Conservation (phyloP, 208 protist species). For the Trypanosoma conorhini region DNA sequence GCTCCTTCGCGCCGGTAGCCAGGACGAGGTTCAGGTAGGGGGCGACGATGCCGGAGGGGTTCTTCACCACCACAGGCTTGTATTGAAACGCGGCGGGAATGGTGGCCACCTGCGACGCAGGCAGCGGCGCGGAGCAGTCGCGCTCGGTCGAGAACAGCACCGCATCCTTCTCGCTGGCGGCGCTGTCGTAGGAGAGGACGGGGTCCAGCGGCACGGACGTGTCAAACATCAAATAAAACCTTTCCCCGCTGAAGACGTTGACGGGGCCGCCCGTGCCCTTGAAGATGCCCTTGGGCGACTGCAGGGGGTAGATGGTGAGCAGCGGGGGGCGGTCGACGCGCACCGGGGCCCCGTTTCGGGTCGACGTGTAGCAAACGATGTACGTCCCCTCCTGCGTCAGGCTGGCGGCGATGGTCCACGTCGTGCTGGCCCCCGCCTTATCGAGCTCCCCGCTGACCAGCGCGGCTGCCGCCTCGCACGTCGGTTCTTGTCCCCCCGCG, state of each 20-base stretch:
- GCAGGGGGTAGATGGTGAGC: slow-evolving; percentile 57
- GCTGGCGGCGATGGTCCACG: slow-evolving; percentile 63
- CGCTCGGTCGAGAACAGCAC: slow-evolving; percentile 58
- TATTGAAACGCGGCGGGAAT: slow-evolving; percentile 81
- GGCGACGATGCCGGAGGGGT: slow-evolving; percentile 24
- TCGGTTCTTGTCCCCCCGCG: slow-evolving; percentile 1
- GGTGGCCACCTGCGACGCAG: slow-evolving; percentile 30
- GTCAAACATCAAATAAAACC: slow-evolving; percentile 84
- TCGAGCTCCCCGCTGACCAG: slow-evolving; percentile 27
- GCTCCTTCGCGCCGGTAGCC: slow-evolving; percentile 47
- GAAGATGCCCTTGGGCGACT: slow-evolving; percentile 78
- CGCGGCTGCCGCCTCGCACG: slow-evolving; percentile 6
- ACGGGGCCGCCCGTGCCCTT: slow-evolving; percentile 40
- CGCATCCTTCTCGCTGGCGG: slow-evolving; percentile 29
- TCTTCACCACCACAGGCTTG: slow-evolving; percentile 38
- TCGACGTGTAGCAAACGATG: slow-evolving; percentile 77
- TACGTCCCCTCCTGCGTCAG: slow-evolving; percentile 45
- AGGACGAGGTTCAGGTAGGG: slow-evolving; percentile 82
- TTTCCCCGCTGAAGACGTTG: slow-evolving; percentile 60
- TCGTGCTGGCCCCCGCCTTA: slow-evolving; percentile 38
- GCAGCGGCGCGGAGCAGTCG: slow-evolving; percentile 36
- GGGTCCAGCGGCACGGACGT: slow-evolving; percentile 61
- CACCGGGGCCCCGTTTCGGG: slow-evolving; percentile 49
- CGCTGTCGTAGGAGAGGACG: slow-evolving; percentile 23
- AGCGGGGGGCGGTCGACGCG: slow-evolving; percentile 53